A percentile compares a stretch with the other conserved stretches of the same genome.
Conservation (phyloP, 2,329 filamentous ascomycete species). For the Apiospora rasikravindrae region DNA sequence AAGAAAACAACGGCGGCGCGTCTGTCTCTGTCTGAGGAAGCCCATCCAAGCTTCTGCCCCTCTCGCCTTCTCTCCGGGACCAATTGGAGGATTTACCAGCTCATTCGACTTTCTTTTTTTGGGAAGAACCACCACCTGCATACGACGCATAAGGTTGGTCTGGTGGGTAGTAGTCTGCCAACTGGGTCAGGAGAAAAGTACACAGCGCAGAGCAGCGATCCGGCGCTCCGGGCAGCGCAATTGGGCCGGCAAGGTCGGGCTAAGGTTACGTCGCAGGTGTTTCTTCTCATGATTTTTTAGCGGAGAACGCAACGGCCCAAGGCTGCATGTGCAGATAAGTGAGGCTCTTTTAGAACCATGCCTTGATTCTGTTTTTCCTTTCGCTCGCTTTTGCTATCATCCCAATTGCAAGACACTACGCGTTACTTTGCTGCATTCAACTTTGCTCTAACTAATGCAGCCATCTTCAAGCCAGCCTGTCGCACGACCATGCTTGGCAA, state of each 20-base stretch:
- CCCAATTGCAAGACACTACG: not conserved
- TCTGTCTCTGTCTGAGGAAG: not conserved
- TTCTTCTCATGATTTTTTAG: not conserved
- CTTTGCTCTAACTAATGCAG: not conserved
- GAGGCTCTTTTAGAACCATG: constrained; percentile 15
- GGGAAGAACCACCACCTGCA: constrained; percentile 11
- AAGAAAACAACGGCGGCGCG: not conserved
- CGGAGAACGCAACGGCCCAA: constrained; percentile 14
- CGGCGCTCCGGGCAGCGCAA: not conserved
- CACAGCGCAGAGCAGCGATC: not conserved
- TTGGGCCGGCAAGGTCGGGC: not conserved
- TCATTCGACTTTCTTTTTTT: not conserved
- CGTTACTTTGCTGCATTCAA: not conserved
- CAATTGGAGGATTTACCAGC: constrained; percentile 4
- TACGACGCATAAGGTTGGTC: constrained; percentile 13
- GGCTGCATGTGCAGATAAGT: constrained; percentile 15
- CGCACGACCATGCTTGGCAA: constrained; percentile 10
- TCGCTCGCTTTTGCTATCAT: not conserved
- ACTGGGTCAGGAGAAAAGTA: not conserved
- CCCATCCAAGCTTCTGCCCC: constrained; percentile 4
- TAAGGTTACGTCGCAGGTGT: not conserved
- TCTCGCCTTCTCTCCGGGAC: not conserved
- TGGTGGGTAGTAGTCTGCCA: not conserved
- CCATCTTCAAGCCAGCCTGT: not conserved
- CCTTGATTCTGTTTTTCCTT: not conserved